phyloP scores from a whole-genome alignment of 257 asterid genomes.

The Solanum arcanum region DNA sequence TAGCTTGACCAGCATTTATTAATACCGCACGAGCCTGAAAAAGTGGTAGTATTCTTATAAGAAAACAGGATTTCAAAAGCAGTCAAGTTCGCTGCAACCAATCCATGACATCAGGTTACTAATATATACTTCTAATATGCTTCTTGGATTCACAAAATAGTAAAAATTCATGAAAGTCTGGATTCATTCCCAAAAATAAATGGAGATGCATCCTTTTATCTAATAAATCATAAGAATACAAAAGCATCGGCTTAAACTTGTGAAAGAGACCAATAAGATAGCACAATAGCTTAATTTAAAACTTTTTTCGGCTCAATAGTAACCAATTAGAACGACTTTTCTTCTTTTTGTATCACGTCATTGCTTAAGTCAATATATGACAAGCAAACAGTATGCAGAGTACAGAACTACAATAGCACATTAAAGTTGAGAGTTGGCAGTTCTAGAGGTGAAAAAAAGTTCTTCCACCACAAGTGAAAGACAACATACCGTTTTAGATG shows the following conservation, averaged over 20 bases:
- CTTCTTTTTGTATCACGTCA: not conserved
- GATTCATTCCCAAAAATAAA: not conserved
- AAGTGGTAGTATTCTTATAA: constrained; percentile 10
- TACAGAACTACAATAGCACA: not conserved
- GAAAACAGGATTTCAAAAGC: not conserved
- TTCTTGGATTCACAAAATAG: not conserved
- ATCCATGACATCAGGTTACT: not conserved
- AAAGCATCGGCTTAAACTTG: not conserved
- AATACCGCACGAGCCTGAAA: constrained; percentile 91
- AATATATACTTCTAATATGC: not conserved
- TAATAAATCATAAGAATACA: not conserved
- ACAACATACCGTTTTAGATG: constrained; percentile 57
- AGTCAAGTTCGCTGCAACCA: not conserved
- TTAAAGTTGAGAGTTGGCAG: not conserved
- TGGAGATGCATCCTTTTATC: not conserved
- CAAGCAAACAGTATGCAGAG: not conserved
- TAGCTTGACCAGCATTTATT: constrained; percentile 99
- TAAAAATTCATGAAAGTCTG: not conserved
- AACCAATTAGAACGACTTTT: not conserved
- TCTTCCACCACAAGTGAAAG: not conserved
- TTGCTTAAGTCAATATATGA: not conserved
- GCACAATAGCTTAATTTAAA: not conserved
- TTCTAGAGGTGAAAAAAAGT: not conserved
- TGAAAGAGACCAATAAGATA: not conserved
- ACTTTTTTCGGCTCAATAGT: not conserved